Base-by-base conservation (phyloP, 1,139 yeast species). In the Wickerhamomyces sp. region DNA sequence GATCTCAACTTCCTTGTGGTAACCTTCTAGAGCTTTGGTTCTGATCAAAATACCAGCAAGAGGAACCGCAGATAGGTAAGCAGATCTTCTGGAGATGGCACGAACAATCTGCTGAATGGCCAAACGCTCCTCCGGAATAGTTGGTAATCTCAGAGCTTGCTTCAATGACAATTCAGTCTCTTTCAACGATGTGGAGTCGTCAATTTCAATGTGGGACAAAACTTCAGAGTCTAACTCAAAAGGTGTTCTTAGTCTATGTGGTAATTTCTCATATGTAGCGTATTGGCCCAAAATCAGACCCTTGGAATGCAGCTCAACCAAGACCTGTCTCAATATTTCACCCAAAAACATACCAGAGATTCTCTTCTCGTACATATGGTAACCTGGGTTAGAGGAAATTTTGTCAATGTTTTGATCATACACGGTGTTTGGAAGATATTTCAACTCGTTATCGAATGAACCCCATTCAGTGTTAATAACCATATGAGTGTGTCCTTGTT, bases 401-500 rank as follows among this genome's bases (percentile, higher is more conserved):
- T 70, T 68, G 58, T 89, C 95, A 42, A 89, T 75, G 23, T 64
- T 67, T 31, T 62, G 58, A 61, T 89, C 97, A 57, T 78, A 88
- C 43, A 75, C 72, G 5, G 94, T 85, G 33, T 65, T 70, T 39
- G 96, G 96, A 47, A 88, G 67, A 30, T 77, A 66, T 46, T 75
- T 64, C 38, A 87, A 67, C 19, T 75, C 77, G 53, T 88, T 88
- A 60, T 89, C 97, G 55, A 88, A 89, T 28, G 95, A 85, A 42
- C 97, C 97, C 96, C 97, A 89, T 63, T 89, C 97, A 28, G 96
- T 88, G 64, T 89, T 89, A 53, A 89, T 72, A 39, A 87, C 84
- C 96, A 89, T 89, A 41, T 85, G 80, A 3, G 68, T 65, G 41
- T 74, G 72, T 21, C 73, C 76, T 31, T 62, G 57, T 19, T 60